Percentiles rank a stretch among this genome's conserved stretches.
phyloP scores from a whole-genome alignment of 139 green algal species.

The Tetratostichococcus sp. region DNA sequence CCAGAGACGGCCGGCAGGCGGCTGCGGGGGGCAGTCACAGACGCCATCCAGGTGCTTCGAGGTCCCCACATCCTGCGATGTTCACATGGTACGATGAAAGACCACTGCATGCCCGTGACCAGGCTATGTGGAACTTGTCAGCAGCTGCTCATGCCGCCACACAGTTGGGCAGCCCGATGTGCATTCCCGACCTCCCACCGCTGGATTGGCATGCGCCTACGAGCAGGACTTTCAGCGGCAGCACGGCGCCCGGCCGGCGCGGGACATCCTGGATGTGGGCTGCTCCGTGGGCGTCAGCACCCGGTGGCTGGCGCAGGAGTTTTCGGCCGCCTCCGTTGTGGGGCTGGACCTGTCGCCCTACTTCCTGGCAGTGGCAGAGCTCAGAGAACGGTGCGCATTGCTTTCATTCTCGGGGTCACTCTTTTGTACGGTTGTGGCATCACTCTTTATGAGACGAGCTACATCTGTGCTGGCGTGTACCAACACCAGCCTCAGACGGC shows the following conservation, averaged over 20 bases:
- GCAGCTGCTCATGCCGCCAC: too few species aligned
- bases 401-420: neutral
- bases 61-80: neutral
- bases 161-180: too few species aligned
- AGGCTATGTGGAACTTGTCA: too few species aligned
- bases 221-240: slow-evolving; percentile 33
- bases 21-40: slow-evolving; percentile 36
- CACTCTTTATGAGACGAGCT: too few species aligned
- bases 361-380: slow-evolving; percentile 84
- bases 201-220: too few species aligned
- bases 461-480: too few species aligned
- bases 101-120: too few species aligned
- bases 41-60: slow-evolving; percentile 27
- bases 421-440: too few species aligned
- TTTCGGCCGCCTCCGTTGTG: slow-evolving; percentile 42
- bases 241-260: slow-evolving; percentile 11
- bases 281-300: slow-evolving; percentile 81
- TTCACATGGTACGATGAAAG: too few species aligned
- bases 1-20: slow-evolving; percentile 26
- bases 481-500: too few species aligned
- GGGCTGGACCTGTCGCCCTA: slow-evolving; percentile 81
- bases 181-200: too few species aligned
- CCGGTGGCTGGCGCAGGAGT: slow-evolving; percentile 53
- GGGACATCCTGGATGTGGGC: slow-evolving; percentile 70
- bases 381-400: slow-evolving; percentile 35